phyloP scores from a whole-genome alignment of 768 basidiomycete genomes.

The Psilocybe sp. region DNA sequence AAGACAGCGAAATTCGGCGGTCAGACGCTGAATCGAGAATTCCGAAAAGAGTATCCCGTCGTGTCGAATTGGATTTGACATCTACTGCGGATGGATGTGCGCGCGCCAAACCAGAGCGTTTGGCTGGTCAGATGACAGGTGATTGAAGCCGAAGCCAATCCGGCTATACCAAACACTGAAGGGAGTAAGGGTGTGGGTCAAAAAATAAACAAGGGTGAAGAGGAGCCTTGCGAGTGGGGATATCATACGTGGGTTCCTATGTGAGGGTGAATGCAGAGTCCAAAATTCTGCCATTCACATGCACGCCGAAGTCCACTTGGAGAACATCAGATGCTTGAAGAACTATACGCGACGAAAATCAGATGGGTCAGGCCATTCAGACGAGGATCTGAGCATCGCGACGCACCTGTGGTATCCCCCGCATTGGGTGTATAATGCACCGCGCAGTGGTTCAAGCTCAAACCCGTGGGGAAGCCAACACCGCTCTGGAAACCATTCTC shows the following conservation, averaged over 20 bases:
- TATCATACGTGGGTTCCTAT: slow-evolving; percentile 88
- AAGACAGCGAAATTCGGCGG: too few relatives aligned
- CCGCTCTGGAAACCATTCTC: slow-evolving; percentile 84
- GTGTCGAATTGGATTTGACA: too few relatives aligned
- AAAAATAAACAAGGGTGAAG: too few relatives aligned
- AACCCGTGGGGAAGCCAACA: slow-evolving; percentile 94
- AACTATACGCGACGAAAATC: slow-evolving; percentile 42
- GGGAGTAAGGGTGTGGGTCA: too few relatives aligned
- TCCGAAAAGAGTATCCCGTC: too few relatives aligned
- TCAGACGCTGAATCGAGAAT: too few relatives aligned
- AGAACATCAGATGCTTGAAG: slow-evolving; percentile 82
- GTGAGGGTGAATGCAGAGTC: slow-evolving; percentile 96
- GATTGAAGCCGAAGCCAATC: too few relatives aligned
- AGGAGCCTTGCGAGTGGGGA: too few relatives aligned
- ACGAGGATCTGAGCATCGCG: not conserved
- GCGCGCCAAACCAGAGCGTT: too few relatives aligned
- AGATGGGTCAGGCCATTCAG: slow-evolving; percentile 8
- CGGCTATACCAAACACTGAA: too few relatives aligned
- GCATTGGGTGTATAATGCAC: slow-evolving; percentile 97
- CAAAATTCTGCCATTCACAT: slow-evolving; percentile 91
- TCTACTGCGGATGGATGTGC: too few relatives aligned
- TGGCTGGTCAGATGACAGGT: too few relatives aligned
- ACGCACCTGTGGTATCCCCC: slow-evolving; percentile 78
- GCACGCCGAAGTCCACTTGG: slow-evolving; percentile 97
- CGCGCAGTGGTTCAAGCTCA: slow-evolving; percentile 91